phyloP scores from a whole-genome alignment of 169 alveolate species.

The Cryptosporidium ubiquitum region DNA sequence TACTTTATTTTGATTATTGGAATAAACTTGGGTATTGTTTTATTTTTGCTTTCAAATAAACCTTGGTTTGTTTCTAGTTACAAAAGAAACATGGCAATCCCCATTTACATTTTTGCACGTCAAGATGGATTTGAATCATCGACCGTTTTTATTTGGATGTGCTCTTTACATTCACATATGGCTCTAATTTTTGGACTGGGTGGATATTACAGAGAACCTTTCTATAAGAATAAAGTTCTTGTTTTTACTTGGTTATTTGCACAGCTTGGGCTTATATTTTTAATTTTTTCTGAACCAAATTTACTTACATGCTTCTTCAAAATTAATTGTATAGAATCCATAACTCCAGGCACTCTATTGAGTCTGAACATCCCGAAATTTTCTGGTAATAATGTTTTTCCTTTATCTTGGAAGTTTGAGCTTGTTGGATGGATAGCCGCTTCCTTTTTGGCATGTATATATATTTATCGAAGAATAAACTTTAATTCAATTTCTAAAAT shows the following conservation, averaged over 20 bases:
- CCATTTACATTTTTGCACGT: slow-evolving; percentile 22
- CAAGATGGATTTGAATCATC: slow-evolving; percentile 73
- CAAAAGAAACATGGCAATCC: slow-evolving; percentile 12
- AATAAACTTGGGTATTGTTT: background rate
- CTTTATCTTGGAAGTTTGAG: slow-evolving; percentile 69
- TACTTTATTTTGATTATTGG: slow-evolving; percentile 25
- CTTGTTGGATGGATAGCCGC: slow-evolving; percentile 24
- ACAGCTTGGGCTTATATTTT: slow-evolving; percentile 27
- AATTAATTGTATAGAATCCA: slow-evolving; percentile 18
- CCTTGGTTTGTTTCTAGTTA: slow-evolving; percentile 56
- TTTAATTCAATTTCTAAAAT: background rate
- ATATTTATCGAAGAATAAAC: background rate
- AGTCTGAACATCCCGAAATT: slow-evolving; percentile 7
- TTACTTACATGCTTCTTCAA: slow-evolving; percentile 23
- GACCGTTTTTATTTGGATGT: slow-evolving; percentile 42
- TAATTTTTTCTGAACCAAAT: slow-evolving; percentile 27
- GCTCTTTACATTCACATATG: slow-evolving; percentile 61
- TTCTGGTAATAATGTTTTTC: slow-evolving; percentile 38
- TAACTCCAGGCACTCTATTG: slow-evolving; percentile 25
- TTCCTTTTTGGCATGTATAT: background rate
- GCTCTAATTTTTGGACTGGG: slow-evolving; percentile 60
- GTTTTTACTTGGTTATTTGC: slow-evolving; percentile 27
- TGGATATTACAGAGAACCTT: slow-evolving; percentile 63
- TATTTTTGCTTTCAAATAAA: slow-evolving; percentile 31
- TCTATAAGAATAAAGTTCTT: slow-evolving; percentile 41